Percentiles rank a stretch among this genome's conserved stretches.
Evolutionary conservation across 805 yeast species (phyloP).

Genomic region (Yarrowia hollandica): DNA sequence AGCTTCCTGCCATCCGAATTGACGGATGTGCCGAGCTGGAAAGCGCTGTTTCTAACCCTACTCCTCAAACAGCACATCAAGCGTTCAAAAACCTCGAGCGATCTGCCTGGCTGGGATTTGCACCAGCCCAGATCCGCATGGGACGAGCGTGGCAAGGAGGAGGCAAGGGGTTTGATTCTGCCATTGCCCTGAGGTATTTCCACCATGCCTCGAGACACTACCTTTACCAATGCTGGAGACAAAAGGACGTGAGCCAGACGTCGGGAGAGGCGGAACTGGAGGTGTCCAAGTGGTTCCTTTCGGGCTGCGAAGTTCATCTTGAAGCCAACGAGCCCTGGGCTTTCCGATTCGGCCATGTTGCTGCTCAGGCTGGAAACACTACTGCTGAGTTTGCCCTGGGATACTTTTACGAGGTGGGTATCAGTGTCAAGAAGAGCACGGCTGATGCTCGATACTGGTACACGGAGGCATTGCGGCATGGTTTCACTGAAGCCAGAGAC

Average conservation of each 20-base stretch:
- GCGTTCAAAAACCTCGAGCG: conserved; percentile 38
- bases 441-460: conserved; percentile 53
- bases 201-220: conserved; percentile 43
- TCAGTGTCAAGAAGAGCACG: conserved; percentile 51
- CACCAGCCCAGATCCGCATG: conserved; percentile 44
- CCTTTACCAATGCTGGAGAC: conserved; percentile 35
- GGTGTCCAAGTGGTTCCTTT: conserved; percentile 60
- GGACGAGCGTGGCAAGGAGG: conserved; percentile 43
- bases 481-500: conserved; percentile 43
- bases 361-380: conserved; percentile 59
- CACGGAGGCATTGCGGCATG: conserved; percentile 53
- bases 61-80: background rate
- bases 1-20: conserved; percentile 34
- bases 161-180: conserved; percentile 40
- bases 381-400: conserved; percentile 72
- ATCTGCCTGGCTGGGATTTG: conserved; percentile 43
- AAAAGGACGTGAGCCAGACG: conserved; percentile 23
- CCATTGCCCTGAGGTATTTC: conserved; percentile 41
- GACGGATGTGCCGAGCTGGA: conserved; percentile 20
- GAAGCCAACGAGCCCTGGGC: conserved; percentile 63
- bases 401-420: conserved; percentile 64
- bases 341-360: conserved; percentile 62
- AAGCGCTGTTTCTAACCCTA: background rate
- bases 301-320: conserved; percentile 61
- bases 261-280: conserved; percentile 44